phyloP scores from a whole-genome alignment of 148 eudicot genomes.

The Bassia scoparia region DNA sequence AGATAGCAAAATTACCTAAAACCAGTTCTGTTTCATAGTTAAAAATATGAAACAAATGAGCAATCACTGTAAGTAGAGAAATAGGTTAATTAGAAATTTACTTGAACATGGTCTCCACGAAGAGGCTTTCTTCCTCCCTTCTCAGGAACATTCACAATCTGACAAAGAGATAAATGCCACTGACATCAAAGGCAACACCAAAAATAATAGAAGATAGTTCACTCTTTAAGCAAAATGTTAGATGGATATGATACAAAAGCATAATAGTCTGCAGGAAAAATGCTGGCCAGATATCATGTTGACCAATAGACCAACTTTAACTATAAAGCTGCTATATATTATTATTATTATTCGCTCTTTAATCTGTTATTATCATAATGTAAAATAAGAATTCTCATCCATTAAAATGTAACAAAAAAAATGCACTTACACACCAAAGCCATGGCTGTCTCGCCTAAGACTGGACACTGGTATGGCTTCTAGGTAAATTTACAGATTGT shows the following conservation, averaged over 20 bases:
- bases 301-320: neutral
- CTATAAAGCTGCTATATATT: neutral
- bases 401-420: too few species aligned
- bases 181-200: conserved; percentile 5
- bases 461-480: too few species aligned
- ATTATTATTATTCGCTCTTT: too few species aligned
- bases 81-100: conserved; percentile 22
- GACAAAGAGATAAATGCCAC: conserved; percentile 16
- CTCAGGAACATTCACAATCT: conserved; percentile 92
- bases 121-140: conserved; percentile 94
- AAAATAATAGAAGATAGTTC: neutral
- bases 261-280: neutral
- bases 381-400: too few species aligned
- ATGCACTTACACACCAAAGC: too few species aligned
- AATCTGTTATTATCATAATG: too few species aligned
- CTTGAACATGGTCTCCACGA: conserved; percentile 93
- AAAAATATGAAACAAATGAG: neutral
- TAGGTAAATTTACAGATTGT: too few species aligned
- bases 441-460: too few species aligned
- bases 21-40: neutral
- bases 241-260: neutral
- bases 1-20: neutral
- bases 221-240: neutral
- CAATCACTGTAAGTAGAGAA: neutral
- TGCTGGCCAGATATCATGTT: neutral